Percentiles rank a stretch among this genome's conserved stretches.
Conservation (phyloP, 495 filamentous ascomycete species). For the Usnea hakonensis region DNA sequence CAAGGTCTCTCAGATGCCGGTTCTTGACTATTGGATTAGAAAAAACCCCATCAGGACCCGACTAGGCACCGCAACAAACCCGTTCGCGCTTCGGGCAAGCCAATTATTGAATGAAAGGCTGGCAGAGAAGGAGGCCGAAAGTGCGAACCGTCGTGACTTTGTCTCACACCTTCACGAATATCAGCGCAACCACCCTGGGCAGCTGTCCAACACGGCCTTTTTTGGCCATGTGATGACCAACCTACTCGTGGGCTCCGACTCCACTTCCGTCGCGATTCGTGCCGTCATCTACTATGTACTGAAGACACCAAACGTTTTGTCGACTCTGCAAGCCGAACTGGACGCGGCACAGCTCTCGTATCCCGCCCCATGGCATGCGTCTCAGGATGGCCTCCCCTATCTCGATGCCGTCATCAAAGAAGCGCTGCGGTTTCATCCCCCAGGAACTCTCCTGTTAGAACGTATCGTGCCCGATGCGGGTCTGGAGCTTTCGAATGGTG, state of each 20-base stretch:
- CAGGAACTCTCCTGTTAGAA: slow-evolving; percentile 55
- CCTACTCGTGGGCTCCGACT: slow-evolving; percentile 46
- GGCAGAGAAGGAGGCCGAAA: too few species aligned
- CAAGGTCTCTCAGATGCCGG: slow-evolving; percentile 36
- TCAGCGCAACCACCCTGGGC: too few species aligned
- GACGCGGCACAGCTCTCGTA: slow-evolving; percentile 27
- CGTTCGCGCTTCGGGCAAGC: too few species aligned
- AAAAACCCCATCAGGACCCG: slow-evolving; percentile 29
- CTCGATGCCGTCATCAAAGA: slow-evolving; percentile 65
- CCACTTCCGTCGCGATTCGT: slow-evolving; percentile 43
- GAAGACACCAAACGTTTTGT: slow-evolving; percentile 38
- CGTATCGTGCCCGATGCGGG: slow-evolving; percentile 11
- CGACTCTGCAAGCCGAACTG: slow-evolving; percentile 51
- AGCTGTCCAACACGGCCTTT: background rate
- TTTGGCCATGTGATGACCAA: background rate
- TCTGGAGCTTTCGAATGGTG: slow-evolving; percentile 28
- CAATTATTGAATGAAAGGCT: too few species aligned
- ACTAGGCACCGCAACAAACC: too few species aligned
- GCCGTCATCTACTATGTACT: slow-evolving; percentile 44
- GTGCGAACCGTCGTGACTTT: too few species aligned
- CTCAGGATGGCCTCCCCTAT: slow-evolving; percentile 47
- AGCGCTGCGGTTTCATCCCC: slow-evolving; percentile 59
- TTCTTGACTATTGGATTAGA: slow-evolving; percentile 28
- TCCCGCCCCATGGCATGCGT: slow-evolving; percentile 34
- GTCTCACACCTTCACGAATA: too few species aligned